A percentile compares a stretch with the other conserved stretches of the same genome.
Evolutionary conservation across 768 basidiomycete genomes (phyloP).

Genomic region (Amanita inopinata): DNA sequence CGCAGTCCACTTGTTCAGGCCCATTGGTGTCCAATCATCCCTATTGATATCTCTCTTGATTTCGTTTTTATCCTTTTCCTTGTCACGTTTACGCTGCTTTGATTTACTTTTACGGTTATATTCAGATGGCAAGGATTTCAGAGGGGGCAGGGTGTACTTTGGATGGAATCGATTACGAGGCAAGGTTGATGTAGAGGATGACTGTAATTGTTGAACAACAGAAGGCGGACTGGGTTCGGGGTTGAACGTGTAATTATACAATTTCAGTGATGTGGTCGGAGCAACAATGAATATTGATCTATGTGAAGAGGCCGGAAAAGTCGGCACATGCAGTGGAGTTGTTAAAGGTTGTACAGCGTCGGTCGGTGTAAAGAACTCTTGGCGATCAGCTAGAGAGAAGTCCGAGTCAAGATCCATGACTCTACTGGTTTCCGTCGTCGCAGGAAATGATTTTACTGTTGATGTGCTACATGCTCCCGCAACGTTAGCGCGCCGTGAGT

Average conservation of each 20-base stretch:
- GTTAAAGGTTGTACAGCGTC: not conserved
- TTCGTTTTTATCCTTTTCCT: conserved; percentile 34
- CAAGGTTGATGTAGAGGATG: conserved; percentile 14
- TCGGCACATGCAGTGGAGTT: conserved; percentile 13
- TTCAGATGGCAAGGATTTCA: conserved; percentile 45
- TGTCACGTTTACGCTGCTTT: conserved; percentile 31
- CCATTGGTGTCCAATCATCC: conserved; percentile 59
- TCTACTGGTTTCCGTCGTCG: no score
- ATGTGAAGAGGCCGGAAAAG: conserved; percentile 4
- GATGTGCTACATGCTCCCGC: no score
- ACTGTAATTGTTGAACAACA: conserved; percentile 7
- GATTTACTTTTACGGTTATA: conserved; percentile 31
- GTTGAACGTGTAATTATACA: conserved; percentile 7
- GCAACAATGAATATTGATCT: conserved; percentile 22
- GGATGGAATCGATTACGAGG: conserved; percentile 32
- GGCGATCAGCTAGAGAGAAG: no score
- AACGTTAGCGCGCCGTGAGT: no score
- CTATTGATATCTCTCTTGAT: conserved; percentile 30
- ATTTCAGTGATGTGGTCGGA: conserved; percentile 13
- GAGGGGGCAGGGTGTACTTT: conserved; percentile 44
- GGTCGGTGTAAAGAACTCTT: no score
- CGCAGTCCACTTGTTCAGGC: conserved; percentile 64
- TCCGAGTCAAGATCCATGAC: no score
- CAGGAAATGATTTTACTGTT: no score
- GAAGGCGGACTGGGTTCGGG: not conserved